These are phyloP conservation scores for Jatropha curcas DNA, from an alignment of 345 rosid species.

Conservation along the genomic window DNA sequence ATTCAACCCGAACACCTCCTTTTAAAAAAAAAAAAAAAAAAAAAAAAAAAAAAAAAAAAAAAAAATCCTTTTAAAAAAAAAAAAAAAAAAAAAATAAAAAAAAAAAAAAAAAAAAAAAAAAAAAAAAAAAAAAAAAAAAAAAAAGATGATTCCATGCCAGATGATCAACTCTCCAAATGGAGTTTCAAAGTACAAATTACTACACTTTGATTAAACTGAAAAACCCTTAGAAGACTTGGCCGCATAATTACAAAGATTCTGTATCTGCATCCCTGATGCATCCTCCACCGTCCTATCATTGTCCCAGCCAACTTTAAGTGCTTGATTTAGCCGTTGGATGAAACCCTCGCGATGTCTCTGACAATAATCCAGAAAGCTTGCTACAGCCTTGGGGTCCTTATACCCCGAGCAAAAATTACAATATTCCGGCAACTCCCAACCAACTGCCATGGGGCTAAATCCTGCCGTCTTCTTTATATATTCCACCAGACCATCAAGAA, in stretches of 20 bases:
- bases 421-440: not conserved
- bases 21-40: not conserved
- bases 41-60: not conserved
- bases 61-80: no score
- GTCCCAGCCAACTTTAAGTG: slow-evolving; percentile 39
- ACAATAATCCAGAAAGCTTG: slow-evolving; percentile 31
- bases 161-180: not conserved
- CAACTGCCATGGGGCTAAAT: not conserved
- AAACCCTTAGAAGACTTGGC: no score
- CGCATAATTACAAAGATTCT: slow-evolving; percentile 30
- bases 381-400: slow-evolving; percentile 31
- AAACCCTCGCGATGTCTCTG: slow-evolving; percentile 43
- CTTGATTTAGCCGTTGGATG: slow-evolving; percentile 51
- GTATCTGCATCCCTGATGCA: slow-evolving; percentile 18
- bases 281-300: slow-evolving; percentile 41
- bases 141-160: not conserved
- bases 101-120: no score
- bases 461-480: slow-evolving; percentile 37
- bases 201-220: no score
- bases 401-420: slow-evolving; percentile 21
- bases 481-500: slow-evolving; percentile 52
- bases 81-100: not conserved
- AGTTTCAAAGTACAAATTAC: not conserved
- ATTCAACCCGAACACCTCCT: not conserved
- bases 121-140: not conserved